A percentile compares a stretch with the other conserved stretches of the same genome.
Evolutionary conservation across 1,284 basidiomycete genomes (phyloP).

Genomic region (Melampsora larici-populina): DNA sequence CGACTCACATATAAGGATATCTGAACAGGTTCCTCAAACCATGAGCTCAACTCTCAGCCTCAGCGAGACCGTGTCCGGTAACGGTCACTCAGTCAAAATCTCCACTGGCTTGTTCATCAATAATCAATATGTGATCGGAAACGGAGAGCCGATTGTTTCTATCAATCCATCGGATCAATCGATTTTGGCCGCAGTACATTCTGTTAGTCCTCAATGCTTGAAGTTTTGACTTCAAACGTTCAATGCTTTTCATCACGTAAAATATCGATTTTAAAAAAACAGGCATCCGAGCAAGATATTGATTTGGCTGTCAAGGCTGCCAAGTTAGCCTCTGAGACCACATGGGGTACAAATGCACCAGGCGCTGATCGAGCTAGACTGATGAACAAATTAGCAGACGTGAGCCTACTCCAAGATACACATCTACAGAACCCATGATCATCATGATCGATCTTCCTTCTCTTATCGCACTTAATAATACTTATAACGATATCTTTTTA

Average conservation of each 20-base stretch:
- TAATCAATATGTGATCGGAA: conserved; percentile 44
- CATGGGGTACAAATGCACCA: conserved; percentile 44
- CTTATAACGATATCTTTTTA: background rate
- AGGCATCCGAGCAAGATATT: conserved; percentile 43
- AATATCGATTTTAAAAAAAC: conserved; percentile 35
- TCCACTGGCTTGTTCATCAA: conserved; percentile 46
- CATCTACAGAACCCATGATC: background rate
- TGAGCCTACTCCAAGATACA: background rate
- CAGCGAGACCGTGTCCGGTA: conserved; percentile 20
- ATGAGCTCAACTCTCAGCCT: conserved; percentile 9
- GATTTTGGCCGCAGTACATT: conserved; percentile 29
- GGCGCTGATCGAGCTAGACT: conserved; percentile 35
- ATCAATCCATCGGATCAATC: conserved; percentile 44
- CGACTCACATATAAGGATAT: too few species aligned
- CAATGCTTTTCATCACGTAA: background rate
- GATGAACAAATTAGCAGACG: conserved; percentile 44
- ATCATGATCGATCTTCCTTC: background rate
- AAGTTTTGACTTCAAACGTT: too few species aligned
- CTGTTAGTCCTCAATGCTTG: conserved; percentile 15
- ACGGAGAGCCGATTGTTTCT: conserved; percentile 43
- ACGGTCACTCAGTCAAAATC: conserved; percentile 23
- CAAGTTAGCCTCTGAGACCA: conserved; percentile 41
- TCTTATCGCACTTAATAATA: background rate
- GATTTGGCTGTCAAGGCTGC: conserved; percentile 45
- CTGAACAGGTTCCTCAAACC: too few species aligned